phyloP scores from a whole-genome alignment of 306 rosid species.

The Vicia sativa region DNA sequence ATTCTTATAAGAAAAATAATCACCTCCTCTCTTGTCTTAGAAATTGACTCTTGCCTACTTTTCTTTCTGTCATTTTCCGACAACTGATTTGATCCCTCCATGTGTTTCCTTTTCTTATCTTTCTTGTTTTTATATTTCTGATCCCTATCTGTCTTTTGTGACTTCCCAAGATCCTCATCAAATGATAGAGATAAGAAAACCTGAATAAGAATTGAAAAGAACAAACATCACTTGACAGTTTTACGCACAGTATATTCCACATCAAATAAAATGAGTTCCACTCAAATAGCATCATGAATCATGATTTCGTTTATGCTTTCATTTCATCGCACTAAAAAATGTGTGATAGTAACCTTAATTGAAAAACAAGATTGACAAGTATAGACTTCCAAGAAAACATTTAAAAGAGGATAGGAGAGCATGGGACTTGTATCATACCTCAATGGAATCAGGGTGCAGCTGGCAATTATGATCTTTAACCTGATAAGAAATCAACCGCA shows the following conservation, averaged over 20 bases:
- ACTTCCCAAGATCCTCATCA: constrained; percentile 78
- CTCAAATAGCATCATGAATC: constrained; percentile 5
- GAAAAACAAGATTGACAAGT: constrained; percentile 16
- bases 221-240: constrained; percentile 34
- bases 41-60: constrained; percentile 64
- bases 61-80: constrained; percentile 67
- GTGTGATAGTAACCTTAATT: constrained; percentile 12
- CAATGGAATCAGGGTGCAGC: constrained; percentile 78
- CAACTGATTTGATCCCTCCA: constrained; percentile 58
- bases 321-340: constrained; percentile 20
- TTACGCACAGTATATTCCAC: constrained; percentile 11
- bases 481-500: constrained; percentile 76
- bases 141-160: constrained; percentile 58
- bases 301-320: too few species aligned
- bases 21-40: constrained; percentile 85
- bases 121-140: constrained; percentile 58
- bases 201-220: constrained; percentile 53
- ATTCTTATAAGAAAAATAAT: constrained; percentile 21
- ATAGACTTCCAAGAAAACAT: constrained; percentile 14
- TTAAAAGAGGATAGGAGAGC: neutral
- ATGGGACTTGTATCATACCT: constrained; percentile 47
- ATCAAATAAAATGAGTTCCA: constrained; percentile 13
- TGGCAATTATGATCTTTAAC: constrained; percentile 85
- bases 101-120: constrained; percentile 65
- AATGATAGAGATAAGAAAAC: constrained; percentile 80